phyloP scores from a whole-genome alignment of 306 rosid genomes.

The Cyamopsis tetragonoloba region DNA sequence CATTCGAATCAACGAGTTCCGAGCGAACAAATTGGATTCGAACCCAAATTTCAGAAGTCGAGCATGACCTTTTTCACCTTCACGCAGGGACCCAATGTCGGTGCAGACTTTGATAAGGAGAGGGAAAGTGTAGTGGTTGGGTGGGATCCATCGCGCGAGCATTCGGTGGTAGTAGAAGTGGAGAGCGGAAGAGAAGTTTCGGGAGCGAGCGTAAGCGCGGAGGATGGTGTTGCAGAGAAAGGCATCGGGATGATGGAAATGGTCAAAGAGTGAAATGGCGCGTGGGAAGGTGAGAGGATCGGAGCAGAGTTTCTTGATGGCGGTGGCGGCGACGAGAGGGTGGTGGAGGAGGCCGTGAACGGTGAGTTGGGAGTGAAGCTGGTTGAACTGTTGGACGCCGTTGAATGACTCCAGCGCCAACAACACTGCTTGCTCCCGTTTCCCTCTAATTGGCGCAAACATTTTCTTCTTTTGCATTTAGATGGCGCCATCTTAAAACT shows the following conservation, averaged over 20 bases:
- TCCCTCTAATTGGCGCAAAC: neutral
- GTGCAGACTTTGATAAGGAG: conserved; percentile 44
- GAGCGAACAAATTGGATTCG: conserved; percentile 40
- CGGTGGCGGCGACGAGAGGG: conserved; percentile 38
- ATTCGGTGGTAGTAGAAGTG: conserved; percentile 42
- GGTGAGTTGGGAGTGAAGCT: conserved; percentile 41
- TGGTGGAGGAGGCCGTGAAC: conserved; percentile 46
- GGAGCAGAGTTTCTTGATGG: conserved; percentile 50
- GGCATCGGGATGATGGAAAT: conserved; percentile 47
- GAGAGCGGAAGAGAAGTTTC: conserved; percentile 34
- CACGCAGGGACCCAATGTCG: conserved; percentile 13
- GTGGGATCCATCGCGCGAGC: conserved; percentile 34
- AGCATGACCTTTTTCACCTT: conserved; percentile 49
- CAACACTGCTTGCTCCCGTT: neutral
- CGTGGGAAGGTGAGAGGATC: conserved; percentile 27
- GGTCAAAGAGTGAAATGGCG: conserved; percentile 35
- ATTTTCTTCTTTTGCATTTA: too few species aligned
- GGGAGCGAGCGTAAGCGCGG: conserved; percentile 35
- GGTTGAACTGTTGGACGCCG: conserved; percentile 34
- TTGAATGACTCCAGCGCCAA: conserved; percentile 37
- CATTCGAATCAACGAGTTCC: conserved; percentile 50
- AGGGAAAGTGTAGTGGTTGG: conserved; percentile 63
- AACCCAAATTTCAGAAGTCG: conserved; percentile 48
- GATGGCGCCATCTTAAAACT: too few species aligned
- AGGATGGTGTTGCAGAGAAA: conserved; percentile 53